These are phyloP conservation scores for Aureobasidium uvarum DNA, from an alignment of 2,329 filamentous ascomycete genomes.

Conservation along the genomic window DNA sequence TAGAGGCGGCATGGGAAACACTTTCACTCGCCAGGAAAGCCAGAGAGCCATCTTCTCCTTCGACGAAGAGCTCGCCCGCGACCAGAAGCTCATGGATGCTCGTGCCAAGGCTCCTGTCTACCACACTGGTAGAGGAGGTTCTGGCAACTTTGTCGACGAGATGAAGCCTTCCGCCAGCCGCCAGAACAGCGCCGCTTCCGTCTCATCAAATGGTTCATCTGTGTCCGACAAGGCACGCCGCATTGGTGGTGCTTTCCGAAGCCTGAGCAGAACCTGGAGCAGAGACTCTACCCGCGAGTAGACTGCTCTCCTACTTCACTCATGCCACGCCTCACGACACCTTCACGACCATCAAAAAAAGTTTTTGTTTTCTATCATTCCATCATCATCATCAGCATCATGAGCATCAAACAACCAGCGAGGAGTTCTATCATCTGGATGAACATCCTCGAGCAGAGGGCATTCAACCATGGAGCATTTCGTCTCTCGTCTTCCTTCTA, in stretches of 20 bases:
- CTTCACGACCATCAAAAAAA: slow-evolving; percentile 19
- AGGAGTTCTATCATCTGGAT: slow-evolving; percentile 13
- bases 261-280: slow-evolving; percentile 21
- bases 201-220: slow-evolving; percentile 22
- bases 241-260: slow-evolving; percentile 21
- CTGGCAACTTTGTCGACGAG: slow-evolving; percentile 54
- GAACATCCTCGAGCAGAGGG: slow-evolving; percentile 5
- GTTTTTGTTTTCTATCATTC: slow-evolving; percentile 15
- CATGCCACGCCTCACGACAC: slow-evolving; percentile 5
- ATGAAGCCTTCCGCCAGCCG: slow-evolving; percentile 35
- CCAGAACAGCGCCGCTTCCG: slow-evolving; percentile 17
- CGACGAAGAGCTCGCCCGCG: slow-evolving; percentile 63
- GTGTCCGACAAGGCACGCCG: slow-evolving; percentile 22
- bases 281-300: slow-evolving; percentile 4
- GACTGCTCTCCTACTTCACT: neutral
- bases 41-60: slow-evolving; percentile 65
- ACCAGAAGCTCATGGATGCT: slow-evolving; percentile 54
- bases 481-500: neutral
- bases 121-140: slow-evolving; percentile 62
- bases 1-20: slow-evolving; percentile 60
- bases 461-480: slow-evolving; percentile 4
- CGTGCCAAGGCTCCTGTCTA: slow-evolving; percentile 56
- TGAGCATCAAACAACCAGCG: slow-evolving; percentile 18
- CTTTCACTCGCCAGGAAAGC: slow-evolving; percentile 51
- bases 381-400: slow-evolving; percentile 3